Conservation (phyloP, 768 basidiomycete genomes). For the Mycena latifolia region DNA sequence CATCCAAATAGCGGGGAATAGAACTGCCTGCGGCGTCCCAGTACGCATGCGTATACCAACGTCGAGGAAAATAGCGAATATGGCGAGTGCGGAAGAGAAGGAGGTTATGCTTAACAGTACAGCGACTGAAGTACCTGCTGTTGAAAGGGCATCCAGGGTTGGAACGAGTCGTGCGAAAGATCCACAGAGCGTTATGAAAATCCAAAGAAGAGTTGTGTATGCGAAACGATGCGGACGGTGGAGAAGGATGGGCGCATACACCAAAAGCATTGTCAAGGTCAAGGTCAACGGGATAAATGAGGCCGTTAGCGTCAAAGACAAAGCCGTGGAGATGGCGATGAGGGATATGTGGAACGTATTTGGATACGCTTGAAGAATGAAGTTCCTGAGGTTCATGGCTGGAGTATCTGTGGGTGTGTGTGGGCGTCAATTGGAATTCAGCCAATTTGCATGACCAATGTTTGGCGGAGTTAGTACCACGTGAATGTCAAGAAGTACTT, state of each 20-base stretch:
- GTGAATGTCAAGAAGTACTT: too few relatives aligned
- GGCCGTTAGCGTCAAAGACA: slow-evolving; percentile 41
- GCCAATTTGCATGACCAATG: too few relatives aligned
- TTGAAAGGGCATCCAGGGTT: slow-evolving; percentile 68
- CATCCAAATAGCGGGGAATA: slow-evolving; percentile 82
- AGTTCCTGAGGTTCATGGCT: slow-evolving; percentile 14
- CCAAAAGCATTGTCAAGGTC: slow-evolving; percentile 48
- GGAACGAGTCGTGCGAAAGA: slow-evolving; percentile 57
- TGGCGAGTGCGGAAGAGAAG: slow-evolving; percentile 57
- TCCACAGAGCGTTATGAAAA: slow-evolving; percentile 54
- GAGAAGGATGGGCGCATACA: slow-evolving; percentile 53
- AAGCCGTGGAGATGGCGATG: slow-evolving; percentile 39
- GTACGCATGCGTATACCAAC: slow-evolving; percentile 48
- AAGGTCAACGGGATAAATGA: slow-evolving; percentile 41
- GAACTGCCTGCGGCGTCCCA: slow-evolving; percentile 58
- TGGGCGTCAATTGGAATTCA: neutral
- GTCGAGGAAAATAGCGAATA: slow-evolving; percentile 55
- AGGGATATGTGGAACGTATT: slow-evolving; percentile 43
- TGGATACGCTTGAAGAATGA: slow-evolving; percentile 42
- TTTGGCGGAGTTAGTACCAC: too few relatives aligned
- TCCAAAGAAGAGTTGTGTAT: slow-evolving; percentile 48
- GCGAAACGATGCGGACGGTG: slow-evolving; percentile 37
- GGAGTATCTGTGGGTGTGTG: neutral
- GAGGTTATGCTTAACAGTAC: slow-evolving; percentile 57
- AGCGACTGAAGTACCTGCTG: slow-evolving; percentile 59